These are phyloP conservation scores for Exophiala calicioides DNA, from an alignment of 2,329 filamentous ascomycete genomes.

Conservation along the genomic window DNA sequence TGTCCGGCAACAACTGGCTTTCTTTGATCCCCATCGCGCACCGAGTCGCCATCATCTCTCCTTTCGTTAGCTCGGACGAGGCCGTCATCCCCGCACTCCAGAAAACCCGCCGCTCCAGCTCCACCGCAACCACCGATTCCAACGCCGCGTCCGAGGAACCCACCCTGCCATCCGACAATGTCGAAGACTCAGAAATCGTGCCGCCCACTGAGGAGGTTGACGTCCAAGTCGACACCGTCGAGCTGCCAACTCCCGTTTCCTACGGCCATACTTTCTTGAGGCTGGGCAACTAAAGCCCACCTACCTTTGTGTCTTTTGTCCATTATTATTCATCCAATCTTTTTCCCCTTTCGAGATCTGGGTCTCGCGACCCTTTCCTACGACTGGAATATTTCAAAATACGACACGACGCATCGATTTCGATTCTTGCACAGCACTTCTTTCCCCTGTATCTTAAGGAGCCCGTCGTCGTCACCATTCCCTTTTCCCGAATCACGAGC, in stretches of 20 bases:
- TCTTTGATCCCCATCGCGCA: slow-evolving; percentile 25
- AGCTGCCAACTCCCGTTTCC: too few species aligned
- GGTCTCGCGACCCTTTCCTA: too few species aligned
- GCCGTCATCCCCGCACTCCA: slow-evolving; percentile 24
- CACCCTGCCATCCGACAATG: slow-evolving; percentile 8
- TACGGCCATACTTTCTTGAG: slow-evolving; percentile 19
- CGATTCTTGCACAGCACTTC: too few species aligned
- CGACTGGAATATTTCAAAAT: too few species aligned
- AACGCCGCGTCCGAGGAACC: slow-evolving; percentile 22
- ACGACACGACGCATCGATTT: too few species aligned
- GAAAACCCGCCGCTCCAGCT: slow-evolving; percentile 30
- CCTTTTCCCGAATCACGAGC: too few species aligned
- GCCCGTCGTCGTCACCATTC: too few species aligned
- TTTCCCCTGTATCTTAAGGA: too few species aligned
- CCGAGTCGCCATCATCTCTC: slow-evolving; percentile 20
- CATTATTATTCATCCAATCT: not conserved
- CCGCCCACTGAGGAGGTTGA: slow-evolving; percentile 19
- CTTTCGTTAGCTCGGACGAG: slow-evolving; percentile 9
- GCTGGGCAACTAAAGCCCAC: slow-evolving; percentile 22
- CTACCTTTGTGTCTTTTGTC: too few species aligned
- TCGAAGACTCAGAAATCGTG: slow-evolving; percentile 14
- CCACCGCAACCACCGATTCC: slow-evolving; percentile 26
- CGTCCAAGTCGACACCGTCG: slow-evolving; percentile 8
- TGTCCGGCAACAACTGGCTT: slow-evolving; percentile 27
- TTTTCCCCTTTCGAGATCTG: too few species aligned